phyloP scores from a whole-genome alignment of 192 early-diverging fungal species.

The Allomyces macrogynus region DNA sequence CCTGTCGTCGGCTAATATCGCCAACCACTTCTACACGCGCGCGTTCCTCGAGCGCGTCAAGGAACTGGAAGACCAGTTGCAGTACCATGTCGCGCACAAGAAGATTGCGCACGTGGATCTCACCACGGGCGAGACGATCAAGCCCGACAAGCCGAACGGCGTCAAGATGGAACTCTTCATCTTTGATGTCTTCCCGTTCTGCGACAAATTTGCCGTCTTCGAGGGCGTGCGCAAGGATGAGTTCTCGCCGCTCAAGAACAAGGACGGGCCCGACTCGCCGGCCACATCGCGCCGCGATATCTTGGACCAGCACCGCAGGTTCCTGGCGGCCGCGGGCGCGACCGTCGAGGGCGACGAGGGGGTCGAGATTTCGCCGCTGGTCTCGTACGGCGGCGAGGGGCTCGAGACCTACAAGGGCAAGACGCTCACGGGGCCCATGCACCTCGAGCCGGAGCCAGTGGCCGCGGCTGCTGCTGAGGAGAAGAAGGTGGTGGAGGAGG shows the following conservation, averaged over 20 bases:
- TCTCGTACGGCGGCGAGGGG: slow-evolving; percentile 84
- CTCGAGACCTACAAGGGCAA: slow-evolving; percentile 54
- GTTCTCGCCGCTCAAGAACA: slow-evolving; percentile 98
- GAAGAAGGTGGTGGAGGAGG: too few relatives aligned
- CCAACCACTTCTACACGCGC: slow-evolving; percentile 91
- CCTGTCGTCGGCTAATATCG: slow-evolving; percentile 91
- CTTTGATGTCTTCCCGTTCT: slow-evolving; percentile 95
- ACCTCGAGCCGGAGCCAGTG: slow-evolving; percentile 11
- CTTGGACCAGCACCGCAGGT: slow-evolving; percentile 66
- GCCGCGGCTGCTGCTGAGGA: too few relatives aligned
- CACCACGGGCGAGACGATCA: slow-evolving; percentile 40
- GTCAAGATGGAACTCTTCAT: slow-evolving; percentile 99
- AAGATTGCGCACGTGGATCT: slow-evolving; percentile 85
- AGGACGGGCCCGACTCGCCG: slow-evolving; percentile 72
- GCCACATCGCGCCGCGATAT: slow-evolving; percentile 84
- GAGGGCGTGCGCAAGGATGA: slow-evolving; percentile 84
- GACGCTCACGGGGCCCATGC: slow-evolving; percentile 36
- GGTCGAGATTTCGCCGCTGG: slow-evolving; percentile 63
- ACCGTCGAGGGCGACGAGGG: slow-evolving; percentile 15
- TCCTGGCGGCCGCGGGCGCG: slow-evolving; percentile 67
- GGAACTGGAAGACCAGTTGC: slow-evolving; percentile 56
- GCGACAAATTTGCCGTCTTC: slow-evolving; percentile 70
- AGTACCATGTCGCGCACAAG: slow-evolving; percentile 94
- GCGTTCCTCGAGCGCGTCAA: slow-evolving; percentile 75
- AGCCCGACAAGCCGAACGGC: slow-evolving; percentile 68